Conservation (phyloP, 768 basidiomycete species). For the Mycena sanguinolenta region DNA sequence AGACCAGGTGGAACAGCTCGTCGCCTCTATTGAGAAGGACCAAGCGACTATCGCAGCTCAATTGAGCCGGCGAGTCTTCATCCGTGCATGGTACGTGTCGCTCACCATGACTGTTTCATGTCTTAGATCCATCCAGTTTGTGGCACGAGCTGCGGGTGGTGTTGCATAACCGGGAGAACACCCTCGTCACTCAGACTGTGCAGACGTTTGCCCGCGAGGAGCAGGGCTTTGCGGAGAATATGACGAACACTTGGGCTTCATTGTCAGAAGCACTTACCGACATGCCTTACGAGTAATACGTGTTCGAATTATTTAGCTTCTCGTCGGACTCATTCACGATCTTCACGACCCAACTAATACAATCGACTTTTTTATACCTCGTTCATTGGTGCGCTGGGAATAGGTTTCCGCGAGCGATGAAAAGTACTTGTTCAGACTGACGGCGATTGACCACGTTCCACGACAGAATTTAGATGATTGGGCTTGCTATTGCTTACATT, state of each 20-base stretch:
- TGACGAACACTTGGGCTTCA: constrained; percentile 80
- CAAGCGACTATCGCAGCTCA: constrained; percentile 83
- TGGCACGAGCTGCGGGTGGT: constrained; percentile 97
- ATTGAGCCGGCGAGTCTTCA: constrained; percentile 85
- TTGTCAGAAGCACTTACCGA: constrained; percentile 76
- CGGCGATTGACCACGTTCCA: no score
- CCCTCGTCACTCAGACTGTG: constrained; percentile 79
- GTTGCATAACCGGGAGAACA: constrained; percentile 90
- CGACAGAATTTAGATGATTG: no score
- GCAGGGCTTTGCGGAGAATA: constrained; percentile 72
- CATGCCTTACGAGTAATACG: constrained; percentile 86
- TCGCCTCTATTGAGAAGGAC: constrained; percentile 84
- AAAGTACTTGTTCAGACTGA: no score
- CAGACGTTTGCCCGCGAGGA: constrained; percentile 84
- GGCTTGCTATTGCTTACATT: no score
- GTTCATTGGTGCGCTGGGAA: no score
- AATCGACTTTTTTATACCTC: neutral
- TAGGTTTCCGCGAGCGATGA: no score
- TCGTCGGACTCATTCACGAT: constrained; percentile 19
- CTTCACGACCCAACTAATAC: constrained; percentile 23
- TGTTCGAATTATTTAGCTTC: constrained; percentile 14
- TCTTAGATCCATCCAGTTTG: constrained; percentile 64
- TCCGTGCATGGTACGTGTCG: constrained; percentile 80
- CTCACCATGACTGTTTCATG: neutral
- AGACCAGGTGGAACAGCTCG: constrained; percentile 84